Base-by-base conservation (phyloP, 768 basidiomycete genomes). In the Boletus tylopilopsis region DNA sequence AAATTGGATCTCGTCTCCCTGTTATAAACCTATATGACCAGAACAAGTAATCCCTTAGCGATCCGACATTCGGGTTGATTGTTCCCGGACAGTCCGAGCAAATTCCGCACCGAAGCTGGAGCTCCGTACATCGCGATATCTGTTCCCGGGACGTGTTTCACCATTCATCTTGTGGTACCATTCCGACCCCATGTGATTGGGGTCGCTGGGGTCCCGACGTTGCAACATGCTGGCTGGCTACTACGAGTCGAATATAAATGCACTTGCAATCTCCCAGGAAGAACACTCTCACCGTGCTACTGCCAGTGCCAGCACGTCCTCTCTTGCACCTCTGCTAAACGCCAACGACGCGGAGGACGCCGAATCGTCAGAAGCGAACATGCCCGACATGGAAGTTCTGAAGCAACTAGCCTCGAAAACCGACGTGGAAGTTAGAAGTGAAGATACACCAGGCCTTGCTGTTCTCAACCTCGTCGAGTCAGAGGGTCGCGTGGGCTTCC, bases 401-500 rank as follows among this genome's bases (percentile, higher is more conserved):
- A 35, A 53, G 7, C 48, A 19, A 15, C 16, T 11, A n/a, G 6
- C 10, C 23, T 42, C 40, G 2, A 45, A 54, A 39, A 4, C 25
- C 43, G n/a, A 42, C 15, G 5, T 11, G 13, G 49, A 33, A 23
- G 19, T 11, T 30, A 1, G 29, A 30, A 13, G n/a, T 6, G 58
- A 52, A 39, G 50, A 45, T 13, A 29, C 9, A 3, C 36, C 37
- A 2, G 43, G 24, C 15, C 30, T 55, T 16, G 19, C 41, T 13
- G 52, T 29, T 18, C 30, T 62, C 45, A 37, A 53, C 25, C 49
- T 60, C 38, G 49, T 37, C 13, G 36, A 54, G 30, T 29, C 52
- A 23, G 62, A 61, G 23, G 64, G 67, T 19, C 53, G 22, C 9
- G 47, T 50, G 19, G 66, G 66, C 12, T 63, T 68, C 33, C 36